Evolutionary conservation across 176 grass and related monocot species (phyloP).

Genomic region (Hsuehochloa calcarea): DNA sequence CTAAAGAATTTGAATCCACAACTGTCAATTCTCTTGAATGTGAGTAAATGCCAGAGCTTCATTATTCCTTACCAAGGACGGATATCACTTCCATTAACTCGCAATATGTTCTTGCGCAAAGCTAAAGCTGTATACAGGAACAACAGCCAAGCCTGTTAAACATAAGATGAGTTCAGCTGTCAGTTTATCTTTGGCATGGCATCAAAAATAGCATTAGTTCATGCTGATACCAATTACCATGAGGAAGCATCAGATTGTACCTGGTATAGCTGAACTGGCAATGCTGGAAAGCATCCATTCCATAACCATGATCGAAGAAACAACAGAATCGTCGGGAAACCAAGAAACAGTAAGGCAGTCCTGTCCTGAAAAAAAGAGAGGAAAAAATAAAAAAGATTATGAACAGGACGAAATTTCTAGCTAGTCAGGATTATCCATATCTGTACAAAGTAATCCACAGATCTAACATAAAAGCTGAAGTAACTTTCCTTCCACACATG

Average conservation of each 20-base stretch:
- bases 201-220: constrained; percentile 26
- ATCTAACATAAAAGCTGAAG: not conserved
- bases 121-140: constrained; percentile 85
- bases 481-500: not conserved
- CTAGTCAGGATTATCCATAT: not conserved
- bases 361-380: constrained; percentile 71
- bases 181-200: not conserved
- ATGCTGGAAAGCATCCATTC: constrained; percentile 82
- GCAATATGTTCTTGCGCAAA: constrained; percentile 81
- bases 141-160: constrained; percentile 74
- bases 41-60: constrained; percentile 1
- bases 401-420: not conserved
- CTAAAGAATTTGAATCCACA: not conserved
- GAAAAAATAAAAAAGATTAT: not conserved
- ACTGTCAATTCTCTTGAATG: not conserved
- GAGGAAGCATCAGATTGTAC: constrained; percentile 41
- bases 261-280: constrained; percentile 97
- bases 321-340: constrained; percentile 80
- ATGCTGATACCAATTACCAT: not conserved
- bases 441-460: not conserved
- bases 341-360: constrained; percentile 92
- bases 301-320: constrained; percentile 79
- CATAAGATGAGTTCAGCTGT: constrained; percentile 31
- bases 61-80: constrained; percentile 66
- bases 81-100: constrained; percentile 88